Base-by-base conservation (phyloP, 1,284 basidiomycete species). In the Chondrostereum purpureum region DNA sequence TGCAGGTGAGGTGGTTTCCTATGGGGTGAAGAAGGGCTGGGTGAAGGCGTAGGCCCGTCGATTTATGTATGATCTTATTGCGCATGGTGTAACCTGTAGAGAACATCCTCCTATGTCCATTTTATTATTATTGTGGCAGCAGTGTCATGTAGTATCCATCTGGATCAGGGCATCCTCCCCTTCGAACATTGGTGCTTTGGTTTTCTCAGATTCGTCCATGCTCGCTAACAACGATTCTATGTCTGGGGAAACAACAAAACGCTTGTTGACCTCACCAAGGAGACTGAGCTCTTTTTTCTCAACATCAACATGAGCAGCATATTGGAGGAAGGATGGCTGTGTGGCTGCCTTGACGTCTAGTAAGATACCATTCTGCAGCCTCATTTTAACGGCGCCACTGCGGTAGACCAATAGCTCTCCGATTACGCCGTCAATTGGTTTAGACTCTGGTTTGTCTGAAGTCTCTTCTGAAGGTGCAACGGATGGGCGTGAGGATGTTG, bases 281-380 rank as follows among this genome's bases (percentile, higher is more conserved):
- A 92, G 78, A 31, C 75, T 75, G 11, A 93, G 67, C 6, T 68
- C 69, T 52, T 82, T 82, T 20, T 71, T 66, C 38, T 62, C 62
- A 39, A 67, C 57, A 61, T 96, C 85, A 38, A 95, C 58, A 53
- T 84, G 74, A 39, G 91, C 83, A 5, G 90, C 83, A 51, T 95
- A 90, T 60, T 96, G 91, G 6, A 95, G 72, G 64, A 96, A 97
- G 0, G 89, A 89, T 1, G 89, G 80, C 50, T 89, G 87, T 5
- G 89, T 92, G 13, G 87, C 90, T 10, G 87, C 80, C 3, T 77
- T 80, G 18, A 92, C 92, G 58, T 94, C 86, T 58, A 92, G 70
- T 5, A 92, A 65, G 34, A 92, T 90, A 17, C 78, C 86, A 51
- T 89, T 82, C 4, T 74, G 75, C 27, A 95, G 63, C 14, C 87